phyloP scores from a whole-genome alignment of 192 early-diverging fungal species.

The Lobulomyces angularis region DNA sequence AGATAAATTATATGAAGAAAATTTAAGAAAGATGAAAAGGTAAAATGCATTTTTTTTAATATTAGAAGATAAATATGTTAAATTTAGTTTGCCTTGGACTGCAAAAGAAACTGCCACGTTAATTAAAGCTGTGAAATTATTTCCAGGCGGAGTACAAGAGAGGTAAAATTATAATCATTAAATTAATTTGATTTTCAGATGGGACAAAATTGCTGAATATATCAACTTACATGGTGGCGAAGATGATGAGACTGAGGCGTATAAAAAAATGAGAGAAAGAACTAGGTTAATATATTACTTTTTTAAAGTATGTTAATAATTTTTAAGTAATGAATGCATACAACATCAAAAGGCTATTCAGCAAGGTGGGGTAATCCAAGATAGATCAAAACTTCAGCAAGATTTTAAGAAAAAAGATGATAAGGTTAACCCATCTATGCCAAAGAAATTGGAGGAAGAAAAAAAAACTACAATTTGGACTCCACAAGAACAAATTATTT shows the following conservation, averaged over 20 bases:
- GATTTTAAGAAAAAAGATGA: not conserved
- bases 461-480: constrained; percentile 26
- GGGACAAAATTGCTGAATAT: constrained; percentile 71
- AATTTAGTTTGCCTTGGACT: constrained; percentile 37
- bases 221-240: constrained; percentile 59
- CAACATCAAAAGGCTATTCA: constrained; percentile 55
- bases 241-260: constrained; percentile 21
- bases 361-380: constrained; percentile 23
- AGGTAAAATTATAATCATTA: constrained; percentile 17
- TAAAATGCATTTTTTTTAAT: no score
- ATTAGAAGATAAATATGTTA: not conserved
- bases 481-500: constrained; percentile 25
- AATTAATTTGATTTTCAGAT: constrained; percentile 18
- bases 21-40: not conserved
- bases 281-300: no score
- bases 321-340: constrained; percentile 59
- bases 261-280: constrained; percentile 12
- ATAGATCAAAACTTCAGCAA: not conserved
- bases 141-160: constrained; percentile 60
- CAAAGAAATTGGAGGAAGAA: constrained; percentile 12
- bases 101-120: constrained; percentile 58
- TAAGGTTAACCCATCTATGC: constrained; percentile 2
- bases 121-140: constrained; percentile 71
- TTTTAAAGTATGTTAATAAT: constrained; percentile 11
- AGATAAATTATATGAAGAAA: not conserved